Evolutionary conservation across 2,329 filamentous ascomycete genomes (phyloP), one percentile per base, ranked within the genome.

Genomic region (Zymoseptoria brevis): DNA sequence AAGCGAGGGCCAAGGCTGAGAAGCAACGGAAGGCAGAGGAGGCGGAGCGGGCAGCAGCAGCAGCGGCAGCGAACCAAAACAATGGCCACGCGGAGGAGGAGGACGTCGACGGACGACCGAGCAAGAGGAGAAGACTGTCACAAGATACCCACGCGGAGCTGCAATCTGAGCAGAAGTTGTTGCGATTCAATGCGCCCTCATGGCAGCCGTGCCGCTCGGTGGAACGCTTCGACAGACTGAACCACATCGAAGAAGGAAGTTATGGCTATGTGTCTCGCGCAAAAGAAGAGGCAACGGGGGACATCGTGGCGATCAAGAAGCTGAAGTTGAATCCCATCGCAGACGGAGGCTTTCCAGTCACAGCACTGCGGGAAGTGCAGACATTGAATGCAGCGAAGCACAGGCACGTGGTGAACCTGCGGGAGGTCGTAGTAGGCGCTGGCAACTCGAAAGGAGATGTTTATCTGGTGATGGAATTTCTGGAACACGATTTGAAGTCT

Each of bases 201-300:
- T 96, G 91, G 85, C 81, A 83, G 59, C 80, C 83, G 2, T 88
- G 87, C 70, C 82, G 88, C 61, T 89, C 89, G 71, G 87, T 96
- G 24, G 88, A 93, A 70, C 87, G 90, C 70, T 99, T 92, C 76
- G 89, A 96, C 69, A 88, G 89, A 66, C 80, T 99, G 59, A 99
- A 99, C 74, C 89, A 94, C 72, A 99, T 99, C 69, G 94, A 97
- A 75, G 94, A 99, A 77, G 94, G 94, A 41, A 91, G 91, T 8
- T 99, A 99, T 74, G 94, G 94, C 52, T 93, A 87, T 83, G 94
- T 99, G 4, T 92, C 92, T 57, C 83, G 94, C 59, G 94, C 91
- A 11, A 86, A 81, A 62, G 87, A 95, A 68, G 79, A 82, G 30
- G 77, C 79, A 3, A 93, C 89, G 0, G 88, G 89, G 35, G 83